phyloP scores from a whole-genome alignment of 441 rosid genomes.

The Cnidoscolus chayamansa region DNA sequence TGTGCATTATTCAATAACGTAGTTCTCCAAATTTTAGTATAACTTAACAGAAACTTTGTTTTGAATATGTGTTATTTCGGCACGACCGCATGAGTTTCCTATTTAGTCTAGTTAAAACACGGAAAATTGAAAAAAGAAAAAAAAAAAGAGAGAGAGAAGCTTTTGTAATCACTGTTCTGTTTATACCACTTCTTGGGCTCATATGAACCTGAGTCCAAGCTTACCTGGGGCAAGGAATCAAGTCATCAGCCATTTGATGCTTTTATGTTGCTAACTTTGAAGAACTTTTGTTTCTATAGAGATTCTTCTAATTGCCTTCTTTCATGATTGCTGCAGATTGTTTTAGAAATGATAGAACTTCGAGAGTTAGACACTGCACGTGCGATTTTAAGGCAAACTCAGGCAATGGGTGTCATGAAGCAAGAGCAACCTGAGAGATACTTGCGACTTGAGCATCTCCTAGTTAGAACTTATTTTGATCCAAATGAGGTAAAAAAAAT shows the following conservation, averaged over 20 bases:
- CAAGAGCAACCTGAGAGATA: conserved; percentile 99
- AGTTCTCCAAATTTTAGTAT: not conserved
- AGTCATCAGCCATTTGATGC: not conserved
- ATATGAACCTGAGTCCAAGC: not conserved
- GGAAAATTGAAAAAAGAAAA: not conserved
- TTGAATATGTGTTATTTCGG: not conserved
- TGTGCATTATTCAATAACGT: not conserved
- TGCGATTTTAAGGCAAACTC: conserved; percentile 94
- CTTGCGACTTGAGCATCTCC: conserved; percentile 92
- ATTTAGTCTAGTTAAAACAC: not conserved
- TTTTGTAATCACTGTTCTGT: not conserved
- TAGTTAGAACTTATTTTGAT: conserved; percentile 95
- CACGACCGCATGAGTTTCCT: not conserved
- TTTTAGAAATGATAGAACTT: conserved; percentile 95
- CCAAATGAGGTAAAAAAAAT: conserved; percentile 78
- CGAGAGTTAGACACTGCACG: conserved; percentile 96
- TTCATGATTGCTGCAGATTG: conserved; percentile 53
- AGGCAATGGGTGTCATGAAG: conserved; percentile 99
- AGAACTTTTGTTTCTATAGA: not conserved
- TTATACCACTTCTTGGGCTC: not conserved
- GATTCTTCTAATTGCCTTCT: not conserved
- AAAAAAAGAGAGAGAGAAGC: too few species aligned
- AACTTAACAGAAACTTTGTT: not conserved
- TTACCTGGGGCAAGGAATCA: not conserved
- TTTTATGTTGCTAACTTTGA: not conserved